Conservation (phyloP, 805 yeast species). For the Suhomyces sp. region DNA sequence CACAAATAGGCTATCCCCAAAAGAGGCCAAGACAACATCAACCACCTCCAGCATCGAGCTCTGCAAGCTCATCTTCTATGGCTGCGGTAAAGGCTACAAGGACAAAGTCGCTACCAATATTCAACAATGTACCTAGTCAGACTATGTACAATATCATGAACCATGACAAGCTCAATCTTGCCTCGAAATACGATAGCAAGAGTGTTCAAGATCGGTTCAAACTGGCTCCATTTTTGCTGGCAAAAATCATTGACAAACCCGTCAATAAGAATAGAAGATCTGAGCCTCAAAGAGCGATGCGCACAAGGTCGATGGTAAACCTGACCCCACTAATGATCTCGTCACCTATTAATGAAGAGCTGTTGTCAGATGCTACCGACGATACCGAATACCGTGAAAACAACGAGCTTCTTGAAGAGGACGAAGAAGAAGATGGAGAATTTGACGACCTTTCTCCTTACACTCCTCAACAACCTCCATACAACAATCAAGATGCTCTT, state of each 20-base stretch:
- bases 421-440: constrained; percentile 20
- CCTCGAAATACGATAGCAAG: constrained; percentile 40
- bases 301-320: constrained; percentile 45
- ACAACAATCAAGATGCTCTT: constrained; percentile 19
- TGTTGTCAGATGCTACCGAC: constrained; percentile 33
- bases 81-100: constrained; percentile 42
- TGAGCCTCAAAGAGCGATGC: constrained; percentile 38
- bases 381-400: constrained; percentile 37
- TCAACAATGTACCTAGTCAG: constrained; percentile 38
- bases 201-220: constrained; percentile 44
- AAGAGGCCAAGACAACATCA: constrained; percentile 10
- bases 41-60: constrained; percentile 6
- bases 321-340: constrained; percentile 32
- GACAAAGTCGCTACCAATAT: constrained; percentile 44
- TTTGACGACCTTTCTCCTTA: constrained; percentile 35
- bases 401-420: constrained; percentile 23
- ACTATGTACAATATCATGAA: constrained; percentile 41
- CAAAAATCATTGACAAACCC: constrained; percentile 42
- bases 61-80: constrained; percentile 9
- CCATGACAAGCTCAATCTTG: constrained; percentile 39
- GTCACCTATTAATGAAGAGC: constrained; percentile 44
- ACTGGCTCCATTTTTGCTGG: constrained; percentile 45
- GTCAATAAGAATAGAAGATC: constrained; percentile 22
- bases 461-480: constrained; percentile 43
- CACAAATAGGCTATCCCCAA: constrained; percentile 10